These are phyloP conservation scores for Xanthoconium purpureum DNA, from an alignment of 768 basidiomycete species.

Conservation along the genomic window DNA sequence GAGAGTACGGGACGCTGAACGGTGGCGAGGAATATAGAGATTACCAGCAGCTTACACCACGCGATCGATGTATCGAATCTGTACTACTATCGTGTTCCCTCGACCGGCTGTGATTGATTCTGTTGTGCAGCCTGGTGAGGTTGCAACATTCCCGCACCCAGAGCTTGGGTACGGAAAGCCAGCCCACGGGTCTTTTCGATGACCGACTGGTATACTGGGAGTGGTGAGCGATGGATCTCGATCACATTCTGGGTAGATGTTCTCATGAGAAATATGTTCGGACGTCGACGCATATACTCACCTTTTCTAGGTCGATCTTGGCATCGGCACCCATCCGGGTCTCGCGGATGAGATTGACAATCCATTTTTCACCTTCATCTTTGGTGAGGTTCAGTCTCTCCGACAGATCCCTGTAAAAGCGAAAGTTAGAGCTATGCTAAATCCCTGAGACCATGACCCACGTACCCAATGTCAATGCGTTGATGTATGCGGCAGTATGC, in stretches of 20 bases:
- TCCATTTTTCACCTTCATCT: constrained; percentile 99
- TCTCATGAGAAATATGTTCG: constrained; percentile 2
- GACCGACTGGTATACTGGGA: constrained; percentile 88
- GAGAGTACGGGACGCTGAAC: neutral
- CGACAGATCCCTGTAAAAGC: constrained; percentile 70
- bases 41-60: constrained; percentile 8
- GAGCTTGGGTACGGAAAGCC: constrained; percentile 84
- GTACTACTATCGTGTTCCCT: constrained; percentile 25
- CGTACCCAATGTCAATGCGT: constrained; percentile 81
- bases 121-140: constrained; percentile 31
- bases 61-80: neutral
- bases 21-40: neutral
- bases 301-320: constrained; percentile 96
- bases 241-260: constrained; percentile 77
- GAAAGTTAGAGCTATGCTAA: neutral
- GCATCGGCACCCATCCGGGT: constrained; percentile 96
- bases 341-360: constrained; percentile 97
- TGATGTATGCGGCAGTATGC: constrained; percentile 98
- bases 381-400: constrained; percentile 89
- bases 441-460: neutral
- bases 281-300: constrained; percentile 22
- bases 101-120: constrained; percentile 30
- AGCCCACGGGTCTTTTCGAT: constrained; percentile 95
- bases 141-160: constrained; percentile 72
- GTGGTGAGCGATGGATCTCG: constrained; percentile 86